Conservation (phyloP, 164 flowering plant species). For the Annona cherimola region DNA sequence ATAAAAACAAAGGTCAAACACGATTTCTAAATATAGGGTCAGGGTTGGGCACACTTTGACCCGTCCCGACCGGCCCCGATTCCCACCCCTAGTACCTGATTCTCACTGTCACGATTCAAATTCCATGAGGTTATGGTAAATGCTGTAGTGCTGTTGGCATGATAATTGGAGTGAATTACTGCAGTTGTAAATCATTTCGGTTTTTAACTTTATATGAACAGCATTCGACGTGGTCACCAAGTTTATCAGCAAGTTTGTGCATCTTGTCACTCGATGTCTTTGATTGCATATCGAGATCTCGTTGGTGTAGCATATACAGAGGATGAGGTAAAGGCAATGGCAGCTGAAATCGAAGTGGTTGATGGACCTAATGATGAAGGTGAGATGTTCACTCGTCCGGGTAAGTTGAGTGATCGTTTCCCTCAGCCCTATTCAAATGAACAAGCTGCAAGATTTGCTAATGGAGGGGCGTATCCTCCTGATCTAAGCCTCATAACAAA, state of each 20-base stretch:
- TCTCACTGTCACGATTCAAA: background rate
- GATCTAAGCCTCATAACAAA: conserved; percentile 84
- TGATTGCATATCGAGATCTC: conserved; percentile 77
- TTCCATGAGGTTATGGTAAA: background rate
- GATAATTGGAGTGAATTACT: background rate
- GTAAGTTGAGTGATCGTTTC: conserved; percentile 81
- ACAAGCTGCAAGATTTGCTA: conserved; percentile 82
- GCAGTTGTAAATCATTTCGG: background rate
- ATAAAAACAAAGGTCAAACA: too few relatives aligned
- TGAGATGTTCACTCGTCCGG: conserved; percentile 89
- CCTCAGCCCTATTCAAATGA: conserved; percentile 82
- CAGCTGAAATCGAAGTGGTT: conserved; percentile 86
- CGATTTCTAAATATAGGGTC: too few relatives aligned
- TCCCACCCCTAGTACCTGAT: background rate
- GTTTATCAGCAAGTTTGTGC: conserved; percentile 91
- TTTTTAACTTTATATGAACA: conserved; percentile 21
- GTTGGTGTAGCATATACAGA: conserved; percentile 90
- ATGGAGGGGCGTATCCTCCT: conserved; percentile 92
- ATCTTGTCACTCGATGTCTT: conserved; percentile 84
- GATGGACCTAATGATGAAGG: conserved; percentile 95
- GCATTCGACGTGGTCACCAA: conserved; percentile 90
- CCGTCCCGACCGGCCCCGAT: too few relatives aligned
- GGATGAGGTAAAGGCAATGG: conserved; percentile 83
- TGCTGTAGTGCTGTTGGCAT: too few relatives aligned
- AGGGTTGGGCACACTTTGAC: too few relatives aligned